Evolutionary conservation across 495 filamentous ascomycete species (phyloP), one percentile per base, ranked within the genome.

Genomic region (Elaphomyces granulatus): DNA sequence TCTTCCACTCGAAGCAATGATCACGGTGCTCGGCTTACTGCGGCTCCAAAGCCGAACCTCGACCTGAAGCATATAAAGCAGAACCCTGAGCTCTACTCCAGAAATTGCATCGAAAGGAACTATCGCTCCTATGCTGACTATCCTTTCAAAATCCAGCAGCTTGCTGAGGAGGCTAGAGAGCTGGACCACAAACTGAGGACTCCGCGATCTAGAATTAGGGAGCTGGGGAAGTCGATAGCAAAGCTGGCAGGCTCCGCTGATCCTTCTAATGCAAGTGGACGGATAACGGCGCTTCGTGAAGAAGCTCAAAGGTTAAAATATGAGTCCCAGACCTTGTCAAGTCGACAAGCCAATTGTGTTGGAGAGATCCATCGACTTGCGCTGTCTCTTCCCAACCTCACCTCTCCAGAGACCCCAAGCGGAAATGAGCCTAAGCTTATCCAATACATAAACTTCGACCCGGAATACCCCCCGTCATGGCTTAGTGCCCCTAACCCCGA

Each of bases 11-110:
- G 43, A 41, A 49, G 45, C 28, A 61, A 51, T 36, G 45, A 48
- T 52, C 56, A 58, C 39, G 12, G 6, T 6, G n/a, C 49, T 20
- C 65, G 73, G 46, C 77, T 81, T 0, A 67, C 83, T 9, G 81
- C 74, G 33, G 88, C 86, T 10, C 88, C 87, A 4, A 93, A 86
- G 50, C 71, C 81, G 6, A 67, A 63, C 15, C 70, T 87, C 36
- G 78, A 95, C 58, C 66, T 94, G 56, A 94, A 83, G 55, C 78
- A 87, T 59, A 93, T 98, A 58, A 84, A 86, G 37, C 70, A 81
- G 40, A 81, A 88, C 57, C 71, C 75, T 31, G 72, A 77, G 18
- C 67, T 90, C 32, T 81, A 95, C 66, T 63, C 75, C 43, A 65
- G 80, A 42, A 98, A 92, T 55, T 92, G 83, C 55, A 45, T 80